Percentiles rank a stretch among this genome's conserved stretches.
These are phyloP conservation scores for Xylaria venustula DNA, from an alignment of 495 filamentous ascomycete genomes.

Conservation along the genomic window DNA sequence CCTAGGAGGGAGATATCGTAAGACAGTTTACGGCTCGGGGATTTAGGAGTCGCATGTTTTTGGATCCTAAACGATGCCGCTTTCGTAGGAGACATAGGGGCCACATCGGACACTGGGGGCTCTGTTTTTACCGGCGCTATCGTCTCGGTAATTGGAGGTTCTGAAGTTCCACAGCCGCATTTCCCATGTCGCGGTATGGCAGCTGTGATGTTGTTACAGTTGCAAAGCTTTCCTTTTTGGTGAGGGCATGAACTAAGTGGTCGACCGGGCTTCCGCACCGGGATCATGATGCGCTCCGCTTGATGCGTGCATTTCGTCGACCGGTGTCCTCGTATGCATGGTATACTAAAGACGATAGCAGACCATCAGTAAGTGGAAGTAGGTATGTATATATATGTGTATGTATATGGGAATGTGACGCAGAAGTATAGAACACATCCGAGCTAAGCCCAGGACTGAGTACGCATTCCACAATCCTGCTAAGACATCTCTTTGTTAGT, in stretches of 20 bases:
- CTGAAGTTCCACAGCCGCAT: constrained; percentile 41
- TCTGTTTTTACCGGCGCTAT: constrained; percentile 27
- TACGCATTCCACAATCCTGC: background rate
- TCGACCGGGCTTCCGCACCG: constrained; percentile 77
- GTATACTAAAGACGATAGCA: constrained; percentile 53
- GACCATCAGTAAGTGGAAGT: constrained; percentile 21
- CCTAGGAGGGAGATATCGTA: constrained; percentile 41
- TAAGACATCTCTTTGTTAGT: background rate
- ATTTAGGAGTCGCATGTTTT: constrained; percentile 32
- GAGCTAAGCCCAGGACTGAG: background rate
- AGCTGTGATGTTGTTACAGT: constrained; percentile 48
- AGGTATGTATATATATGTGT: background rate
- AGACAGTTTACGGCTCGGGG: constrained; percentile 41
- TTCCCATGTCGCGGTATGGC: constrained; percentile 52
- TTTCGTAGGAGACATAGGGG: constrained; percentile 33
- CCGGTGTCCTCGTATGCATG: constrained; percentile 83
- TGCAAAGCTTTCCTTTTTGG: constrained; percentile 54
- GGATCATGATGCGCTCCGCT: constrained; percentile 69
- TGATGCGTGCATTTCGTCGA: constrained; percentile 81
- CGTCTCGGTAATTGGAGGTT: constrained; percentile 12
- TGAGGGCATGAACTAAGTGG: constrained; percentile 78
- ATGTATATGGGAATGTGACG: constrained; percentile 8
- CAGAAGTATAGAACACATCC: background rate
- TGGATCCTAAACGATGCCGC: constrained; percentile 40
- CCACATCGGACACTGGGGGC: constrained; percentile 16